Base-by-base conservation (phyloP, 176 grass and related monocot genomes). In the Lolium rigidum region DNA sequence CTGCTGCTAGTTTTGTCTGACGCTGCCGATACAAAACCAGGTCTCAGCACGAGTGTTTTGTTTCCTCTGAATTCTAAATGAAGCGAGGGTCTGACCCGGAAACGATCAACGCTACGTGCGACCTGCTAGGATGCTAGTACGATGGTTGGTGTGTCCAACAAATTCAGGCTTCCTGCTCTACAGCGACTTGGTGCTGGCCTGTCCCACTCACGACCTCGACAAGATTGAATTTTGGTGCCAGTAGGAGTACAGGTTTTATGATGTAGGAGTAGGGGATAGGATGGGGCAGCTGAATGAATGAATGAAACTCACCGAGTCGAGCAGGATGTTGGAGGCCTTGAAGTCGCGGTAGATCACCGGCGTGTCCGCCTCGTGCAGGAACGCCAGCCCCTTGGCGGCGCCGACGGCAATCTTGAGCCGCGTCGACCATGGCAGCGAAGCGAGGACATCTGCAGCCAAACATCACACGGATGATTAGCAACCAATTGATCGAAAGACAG, bases 331-430 rank as follows among this genome's bases (percentile, higher is more conserved):
- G 66, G 94, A 96, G 59, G 91, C 87, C 90, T 96, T 96, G 80
- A 96, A 96, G 78, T 96, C 94, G 24, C 94, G 89, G 89, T 96
- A 96, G 86, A 96, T 96, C 10, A 96, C 94, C 49, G 93, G 91
- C 69, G 89, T 91, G 60, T 98, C 89, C 0, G 96, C 88, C 73
- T 89, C 96, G 68, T 98, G 96, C 28, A 98, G 88, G 76, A 98
- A 95, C 1, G 96, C 90, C 9, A 98, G 88, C 10, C 96, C 96
- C 61, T 98, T 98, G 15, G 96, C 96, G 17, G 96, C 91, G 57
- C 90, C 91, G 35, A 95, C 90, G 18, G 93, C 96, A 72, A 98
- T 98, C 90, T 98, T 98, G 31, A 98, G 87, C 83, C 96, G 92
- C 80, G 92, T 93, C 20, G 91, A 90, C 96, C 96, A 98, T 82